phyloP scores from a whole-genome alignment of 2,329 filamentous ascomycete species.

The Colletotrichum plurivorum region DNA sequence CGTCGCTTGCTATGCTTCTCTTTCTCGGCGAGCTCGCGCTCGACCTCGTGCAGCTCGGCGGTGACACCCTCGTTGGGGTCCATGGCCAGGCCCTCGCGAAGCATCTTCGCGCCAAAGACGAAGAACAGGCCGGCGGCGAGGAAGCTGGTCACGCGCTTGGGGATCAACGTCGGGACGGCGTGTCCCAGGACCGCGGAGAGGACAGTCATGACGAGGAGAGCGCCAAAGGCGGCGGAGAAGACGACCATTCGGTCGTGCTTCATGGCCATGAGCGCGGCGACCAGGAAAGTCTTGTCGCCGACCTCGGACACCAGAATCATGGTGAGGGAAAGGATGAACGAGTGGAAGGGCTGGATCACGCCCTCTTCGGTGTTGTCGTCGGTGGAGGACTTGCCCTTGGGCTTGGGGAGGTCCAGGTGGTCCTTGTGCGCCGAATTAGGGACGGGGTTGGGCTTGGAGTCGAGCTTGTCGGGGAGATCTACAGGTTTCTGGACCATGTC shows the following conservation, averaged over 20 bases:
- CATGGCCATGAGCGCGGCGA: constrained; percentile 99
- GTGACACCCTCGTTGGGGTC: constrained; percentile 89
- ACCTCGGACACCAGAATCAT: constrained; percentile 99
- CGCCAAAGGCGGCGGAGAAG: constrained; percentile 94
- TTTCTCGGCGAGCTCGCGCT: constrained; percentile 93
- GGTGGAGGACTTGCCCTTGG: constrained; percentile 48
- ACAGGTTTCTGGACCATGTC: constrained; percentile 76
- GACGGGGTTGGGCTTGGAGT: constrained; percentile 80
- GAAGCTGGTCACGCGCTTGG: constrained; percentile 91
- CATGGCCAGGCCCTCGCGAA: constrained; percentile 92
- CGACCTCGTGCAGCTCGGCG: constrained; percentile 98
- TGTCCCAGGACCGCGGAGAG: constrained; percentile 94
- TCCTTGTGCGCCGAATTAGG: constrained; percentile 77
- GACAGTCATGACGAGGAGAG: constrained; percentile 93
- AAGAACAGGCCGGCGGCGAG: constrained; percentile 89
- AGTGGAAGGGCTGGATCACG: constrained; percentile 86
- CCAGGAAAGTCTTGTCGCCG: constrained; percentile 98
- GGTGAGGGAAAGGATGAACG: constrained; percentile 90
- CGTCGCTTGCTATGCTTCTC: constrained; percentile 81
- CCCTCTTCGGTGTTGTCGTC: constrained; percentile 63
- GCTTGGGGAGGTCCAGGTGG: constrained; percentile 67
- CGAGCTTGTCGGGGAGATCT: constrained; percentile 83
- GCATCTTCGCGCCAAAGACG: constrained; percentile 86
- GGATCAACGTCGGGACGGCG: constrained; percentile 89
- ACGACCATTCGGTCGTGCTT: constrained; percentile 94